Evolutionary conservation across 2,329 filamentous ascomycete species (phyloP).

Genomic region (Aspergillus thermomutatus): DNA sequence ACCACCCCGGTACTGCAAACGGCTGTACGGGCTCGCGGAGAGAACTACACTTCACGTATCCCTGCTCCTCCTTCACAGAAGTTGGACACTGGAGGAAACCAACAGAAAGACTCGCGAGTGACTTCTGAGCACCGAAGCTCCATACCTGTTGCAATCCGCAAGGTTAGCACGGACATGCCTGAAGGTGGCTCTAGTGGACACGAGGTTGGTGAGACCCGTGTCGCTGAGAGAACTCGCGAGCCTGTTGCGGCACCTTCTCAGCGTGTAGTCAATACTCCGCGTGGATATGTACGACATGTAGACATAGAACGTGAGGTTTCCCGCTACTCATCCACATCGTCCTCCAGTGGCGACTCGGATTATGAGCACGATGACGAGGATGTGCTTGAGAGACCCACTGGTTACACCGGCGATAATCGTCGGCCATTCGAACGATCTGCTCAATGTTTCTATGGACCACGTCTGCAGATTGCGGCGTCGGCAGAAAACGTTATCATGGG

Average conservation of each 20-base stretch:
- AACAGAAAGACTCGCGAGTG: constrained; percentile 10
- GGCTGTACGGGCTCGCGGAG: neutral
- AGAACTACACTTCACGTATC: neutral
- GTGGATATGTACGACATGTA: neutral
- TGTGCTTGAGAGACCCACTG: constrained; percentile 30
- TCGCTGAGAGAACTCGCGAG: neutral
- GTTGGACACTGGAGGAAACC: neutral
- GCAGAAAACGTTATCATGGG: constrained; percentile 29
- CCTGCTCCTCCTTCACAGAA: constrained; percentile 3
- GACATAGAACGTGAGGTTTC: neutral
- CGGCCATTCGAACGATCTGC: constrained; percentile 5
- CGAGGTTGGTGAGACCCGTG: constrained; percentile 2
- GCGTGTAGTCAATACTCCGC: neutral
- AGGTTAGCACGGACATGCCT: constrained; percentile 2
- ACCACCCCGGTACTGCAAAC: neutral
- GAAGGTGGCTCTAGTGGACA: neutral
- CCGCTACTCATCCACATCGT: constrained; percentile 6
- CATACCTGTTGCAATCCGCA: constrained; percentile 13
- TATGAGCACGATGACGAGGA: constrained; percentile 24
- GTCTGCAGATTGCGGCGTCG: constrained; percentile 23
- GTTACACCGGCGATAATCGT: constrained; percentile 24
- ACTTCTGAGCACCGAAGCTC: constrained; percentile 12
- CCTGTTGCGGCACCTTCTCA: constrained; percentile 9
- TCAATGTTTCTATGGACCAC: constrained; percentile 17
- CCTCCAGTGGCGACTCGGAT: constrained; percentile 5